Evolutionary conservation across 257 asterid genomes (phyloP).

Genomic region (Galeopsis tetrahit): DNA sequence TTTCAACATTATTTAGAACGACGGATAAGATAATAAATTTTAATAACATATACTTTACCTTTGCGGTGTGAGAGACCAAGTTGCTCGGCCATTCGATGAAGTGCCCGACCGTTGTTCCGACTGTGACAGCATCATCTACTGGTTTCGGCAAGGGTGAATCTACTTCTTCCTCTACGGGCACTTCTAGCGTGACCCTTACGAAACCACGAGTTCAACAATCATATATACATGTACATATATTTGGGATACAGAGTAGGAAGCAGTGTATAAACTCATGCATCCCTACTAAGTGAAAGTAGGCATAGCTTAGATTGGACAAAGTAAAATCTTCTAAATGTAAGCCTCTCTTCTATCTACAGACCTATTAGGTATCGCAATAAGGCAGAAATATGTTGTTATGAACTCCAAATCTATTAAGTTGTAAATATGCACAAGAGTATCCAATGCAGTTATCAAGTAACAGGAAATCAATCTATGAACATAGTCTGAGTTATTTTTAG

Average conservation of each 20-base stretch:
- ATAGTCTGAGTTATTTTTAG: neutral
- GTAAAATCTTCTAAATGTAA: neutral
- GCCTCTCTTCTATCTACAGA: neutral
- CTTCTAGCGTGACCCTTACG: no score
- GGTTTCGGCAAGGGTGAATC: no score
- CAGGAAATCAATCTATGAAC: neutral
- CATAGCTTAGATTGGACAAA: neutral
- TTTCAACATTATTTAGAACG: no score
- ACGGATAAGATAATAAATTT: no score
- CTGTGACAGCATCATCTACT: no score
- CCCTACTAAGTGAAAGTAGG: neutral
- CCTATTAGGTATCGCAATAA: neutral
- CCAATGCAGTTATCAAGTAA: neutral
- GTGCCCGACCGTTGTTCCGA: no score
- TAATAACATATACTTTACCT: no score
- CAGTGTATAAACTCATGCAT: neutral
- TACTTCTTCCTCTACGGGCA: no score
- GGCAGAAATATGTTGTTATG: neutral
- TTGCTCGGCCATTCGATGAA: no score
- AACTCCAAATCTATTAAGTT: neutral
- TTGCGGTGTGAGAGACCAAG: no score
- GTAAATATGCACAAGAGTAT: no score
- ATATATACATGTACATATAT: neutral
- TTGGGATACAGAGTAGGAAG: neutral
- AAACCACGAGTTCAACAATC: constrained; percentile 15